These are phyloP conservation scores for Cercospora canescens DNA, from an alignment of 2,329 filamentous ascomycete genomes.

Conservation along the genomic window DNA sequence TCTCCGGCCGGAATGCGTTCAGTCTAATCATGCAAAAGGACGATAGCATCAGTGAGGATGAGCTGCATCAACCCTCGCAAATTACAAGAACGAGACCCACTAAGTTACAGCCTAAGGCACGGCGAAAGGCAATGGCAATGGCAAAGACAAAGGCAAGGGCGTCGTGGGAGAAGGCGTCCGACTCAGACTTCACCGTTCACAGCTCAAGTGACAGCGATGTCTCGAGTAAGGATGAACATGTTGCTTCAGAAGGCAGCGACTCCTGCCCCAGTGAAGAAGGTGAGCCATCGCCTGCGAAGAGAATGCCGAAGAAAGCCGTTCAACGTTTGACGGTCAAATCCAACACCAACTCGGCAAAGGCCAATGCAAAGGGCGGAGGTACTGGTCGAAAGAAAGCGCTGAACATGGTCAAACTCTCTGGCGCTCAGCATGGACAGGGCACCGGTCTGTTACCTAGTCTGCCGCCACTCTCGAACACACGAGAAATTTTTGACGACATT, in stretches of 20 bases:
- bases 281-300: not conserved
- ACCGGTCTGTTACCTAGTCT: constrained; percentile 32
- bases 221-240: not conserved
- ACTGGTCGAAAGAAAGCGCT: not conserved
- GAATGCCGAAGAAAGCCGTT: too few relatives aligned
- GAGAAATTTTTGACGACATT: constrained; percentile 54
- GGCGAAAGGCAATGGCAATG: too few relatives aligned
- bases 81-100: not conserved
- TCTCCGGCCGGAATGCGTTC: not conserved
- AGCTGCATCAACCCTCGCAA: not conserved
- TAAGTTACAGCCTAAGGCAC: too few relatives aligned
- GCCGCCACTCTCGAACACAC: constrained; percentile 49
- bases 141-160: not conserved
- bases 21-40: not conserved
- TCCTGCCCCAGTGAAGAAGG: not conserved
- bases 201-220: not conserved
- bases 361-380: not conserved
- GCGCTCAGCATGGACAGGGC: not conserved
- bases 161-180: not conserved
- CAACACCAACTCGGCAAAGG: not conserved
- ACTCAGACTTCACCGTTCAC: not conserved
- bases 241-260: not conserved
- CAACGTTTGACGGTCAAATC: not conserved
- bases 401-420: not conserved
- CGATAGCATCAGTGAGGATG: not conserved